Evolutionary conservation across 2,329 filamentous ascomycete genomes (phyloP), one percentile per base, ranked within the genome.

Genomic region (Fusarium sp.): DNA sequence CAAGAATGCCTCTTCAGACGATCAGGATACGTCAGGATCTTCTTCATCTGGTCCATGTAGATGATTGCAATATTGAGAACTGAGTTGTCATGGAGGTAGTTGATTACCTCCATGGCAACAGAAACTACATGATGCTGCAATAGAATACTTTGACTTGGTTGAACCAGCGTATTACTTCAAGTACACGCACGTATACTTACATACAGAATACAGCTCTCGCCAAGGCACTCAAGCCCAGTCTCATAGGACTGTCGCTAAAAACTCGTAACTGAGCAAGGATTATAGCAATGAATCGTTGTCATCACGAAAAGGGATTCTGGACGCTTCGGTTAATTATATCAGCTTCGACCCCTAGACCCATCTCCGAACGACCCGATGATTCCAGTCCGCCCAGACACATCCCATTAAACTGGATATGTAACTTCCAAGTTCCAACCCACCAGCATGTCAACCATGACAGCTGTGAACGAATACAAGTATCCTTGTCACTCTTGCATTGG

Each of bases 361-460:
- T 65, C 42, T 52, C 65, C 60, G 65, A 57, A 48, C n/a, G 7
- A 44, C 47, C 65, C 65, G 65, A 62, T 53, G 50, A 50, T 36
- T 36, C 65, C 50, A 50, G 32, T 36, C 65, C 50, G 65, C 20
- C 15, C 38, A 44, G 26, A 24, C 30, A 8, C n/a, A 45, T 36
- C 30, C 19, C 54, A 36, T 44, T 26, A 20, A 43, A 14, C 28
- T 14, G 26, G 26, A 28, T 28, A 9, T 11, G 26, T n/a, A n/a
- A n/a, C n/a, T n/a, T n/a, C n/a, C n/a, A n/a, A n/a, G n/a, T 6
- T 28, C 15, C 20, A 44, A n/a, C 40, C 23, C 39, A 38, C 56
- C 44, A 42, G 55, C 19, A 32, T 30, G 5, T 17, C n/a, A n/a
- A n/a, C n/a, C n/a, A n/a, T n/a, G n/a, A n/a, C n/a, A n/a, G n/a